Evolutionary conservation across 2,329 filamentous ascomycete genomes (phyloP), one percentile per base, ranked within the genome.

Genomic region (Fusarium miscanthi): DNA sequence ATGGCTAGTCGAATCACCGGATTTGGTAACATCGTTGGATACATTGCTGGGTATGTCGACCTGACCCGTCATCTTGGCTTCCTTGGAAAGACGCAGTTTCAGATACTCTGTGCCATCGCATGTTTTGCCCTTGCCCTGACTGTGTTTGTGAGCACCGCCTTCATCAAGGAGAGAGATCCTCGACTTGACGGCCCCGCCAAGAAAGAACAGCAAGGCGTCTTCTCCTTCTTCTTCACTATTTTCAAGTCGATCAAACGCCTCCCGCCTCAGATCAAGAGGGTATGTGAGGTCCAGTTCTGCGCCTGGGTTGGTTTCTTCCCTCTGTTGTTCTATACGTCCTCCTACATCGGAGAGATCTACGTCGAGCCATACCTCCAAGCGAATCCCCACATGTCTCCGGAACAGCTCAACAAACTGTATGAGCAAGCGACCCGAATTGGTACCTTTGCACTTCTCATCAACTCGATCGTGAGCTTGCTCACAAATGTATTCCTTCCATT

Each of bases 221-320:
- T 95, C 8, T 84, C 90, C 5, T 97, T 98, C 83, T 98, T 98
- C 84, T 87, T 85, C 73, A 89, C 90, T 75, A 90, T 97, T 6
- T 91, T 92, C 80, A 88, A 87, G 53, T 94, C 94, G 0, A 92
- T 97, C 72, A 90, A 88, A 76, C 88, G 91, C 42, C 86, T 98
- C 11, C 95, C 95, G 2, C 91, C 91, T 1, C 94, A 97, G 81
- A 94, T 96, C 72, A 88, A 88, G 70, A 91, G 90, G 71, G 94
- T 98, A 41, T 98, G 95, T 78, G 84, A 91, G 72, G 92, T 95
- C 0, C 93, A 96, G 79, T 90, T 95, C 75, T 95, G 91, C 68
- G 94, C 94, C 9, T 98, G 95, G 95, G 91, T 98, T 63, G 95
- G 94, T 58, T 98, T 95, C 90, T 98, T 98, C 77, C 95, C 95